These are phyloP conservation scores for Tylopilus plumbeoviolaceoides DNA, from an alignment of 768 basidiomycete species.

Conservation along the genomic window DNA sequence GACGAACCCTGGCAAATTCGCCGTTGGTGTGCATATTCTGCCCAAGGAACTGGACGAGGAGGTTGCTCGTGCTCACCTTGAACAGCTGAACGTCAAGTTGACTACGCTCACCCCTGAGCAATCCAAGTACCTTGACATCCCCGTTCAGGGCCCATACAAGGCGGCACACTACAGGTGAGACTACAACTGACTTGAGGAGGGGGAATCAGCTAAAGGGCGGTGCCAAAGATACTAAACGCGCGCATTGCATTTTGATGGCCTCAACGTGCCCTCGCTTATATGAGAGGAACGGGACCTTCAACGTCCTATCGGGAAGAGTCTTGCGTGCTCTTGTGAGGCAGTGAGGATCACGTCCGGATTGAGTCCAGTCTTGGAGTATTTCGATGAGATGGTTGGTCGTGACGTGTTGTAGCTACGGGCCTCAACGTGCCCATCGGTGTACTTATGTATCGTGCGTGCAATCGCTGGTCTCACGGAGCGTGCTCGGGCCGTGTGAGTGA, in stretches of 20 bases:
- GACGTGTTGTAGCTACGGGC: conserved; percentile 22
- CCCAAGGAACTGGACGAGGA: conserved; percentile 99
- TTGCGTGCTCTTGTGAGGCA: conserved; percentile 38
- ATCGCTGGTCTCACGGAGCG: too few species aligned
- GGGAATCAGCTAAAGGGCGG: conserved; percentile 1
- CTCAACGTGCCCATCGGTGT: conserved; percentile 33
- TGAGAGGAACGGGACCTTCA: conserved; percentile 61
- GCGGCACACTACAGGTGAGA: conserved; percentile 60
- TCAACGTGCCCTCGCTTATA: conserved; percentile 73
- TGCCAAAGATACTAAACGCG: conserved; percentile 28
- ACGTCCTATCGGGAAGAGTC: conserved; percentile 55
- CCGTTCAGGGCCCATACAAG: conserved; percentile 78
- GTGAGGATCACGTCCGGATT: conserved; percentile 16
- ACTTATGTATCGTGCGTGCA: too few species aligned
- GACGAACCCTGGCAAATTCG: conserved; percentile 89
- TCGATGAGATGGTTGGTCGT: conserved; percentile 2
- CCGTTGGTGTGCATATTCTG: conserved; percentile 96
- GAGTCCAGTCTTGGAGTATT: conserved; percentile 4
- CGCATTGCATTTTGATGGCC: conserved; percentile 46
- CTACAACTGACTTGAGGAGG: too few species aligned
- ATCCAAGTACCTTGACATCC: conserved; percentile 89
- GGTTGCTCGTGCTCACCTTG: conserved; percentile 94
- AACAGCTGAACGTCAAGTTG: conserved; percentile 90
- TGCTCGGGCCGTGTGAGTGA: neutral
- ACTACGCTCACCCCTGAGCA: conserved; percentile 71